Evolutionary conservation across 2,329 filamentous ascomycete genomes (phyloP), one percentile per base, ranked within the genome.

Genomic region (Trichoderma breve): DNA sequence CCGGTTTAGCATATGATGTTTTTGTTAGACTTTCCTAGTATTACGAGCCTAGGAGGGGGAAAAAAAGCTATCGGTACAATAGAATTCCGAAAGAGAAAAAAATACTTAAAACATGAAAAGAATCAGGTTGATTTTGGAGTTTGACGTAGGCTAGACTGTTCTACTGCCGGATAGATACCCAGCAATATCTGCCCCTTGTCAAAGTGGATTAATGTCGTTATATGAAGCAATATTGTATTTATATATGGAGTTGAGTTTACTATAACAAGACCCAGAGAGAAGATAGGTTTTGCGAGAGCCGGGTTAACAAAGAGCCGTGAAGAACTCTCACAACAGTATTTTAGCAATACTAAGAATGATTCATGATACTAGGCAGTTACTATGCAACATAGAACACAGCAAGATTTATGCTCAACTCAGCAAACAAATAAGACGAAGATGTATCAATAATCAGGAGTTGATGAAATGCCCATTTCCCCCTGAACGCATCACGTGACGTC

Each of bases 1-100:
- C 79, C 76, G 79, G 80, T 78, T 80, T 78, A 78, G 77, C 78
- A 80, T 80, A 69, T 77, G 76, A 75, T 75, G 75, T 74, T 80
- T 76, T 75, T 78, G 72, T 74, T 74, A 74, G 73, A 72, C 71
- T 72, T 72, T 61, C 66, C 61, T 55, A 61, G 65, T 66, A 51
- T 58, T 66, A 62, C 57, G 39, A 53, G 60, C 36, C 53, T 64
- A 62, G 60, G 71, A 68, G 66, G 51, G 71, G 71, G 57, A 61
- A 60, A 58, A 58, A 55, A 64, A 60, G 53, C 65, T 70, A 55
- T 72, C 66, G 66, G 66, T 65, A 68, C 55, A 47, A 72, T 72
- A 70, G 66, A 72, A 64, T 63, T 65, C 65, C 43, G 64, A 70
- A 66, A 58, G 47, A 69, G 34, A 64, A 60, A 71, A 64, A 70